phyloP scores from a whole-genome alignment of 768 basidiomycete species.

The Hypholoma sublateritium region DNA sequence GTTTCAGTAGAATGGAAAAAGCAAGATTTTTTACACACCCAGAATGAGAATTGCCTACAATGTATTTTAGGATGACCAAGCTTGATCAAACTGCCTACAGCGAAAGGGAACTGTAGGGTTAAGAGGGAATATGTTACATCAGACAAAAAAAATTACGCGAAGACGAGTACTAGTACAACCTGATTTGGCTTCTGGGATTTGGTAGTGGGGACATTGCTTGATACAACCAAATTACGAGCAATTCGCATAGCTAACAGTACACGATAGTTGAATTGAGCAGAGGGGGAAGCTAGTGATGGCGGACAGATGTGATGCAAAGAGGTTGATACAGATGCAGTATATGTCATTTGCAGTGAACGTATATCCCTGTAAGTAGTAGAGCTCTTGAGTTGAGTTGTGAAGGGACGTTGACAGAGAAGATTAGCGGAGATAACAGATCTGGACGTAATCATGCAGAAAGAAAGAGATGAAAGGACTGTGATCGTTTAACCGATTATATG shows the following conservation, averaged over 20 bases:
- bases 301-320: neutral
- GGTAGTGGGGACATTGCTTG: neutral
- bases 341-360: neutral
- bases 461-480: no score
- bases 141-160: neutral
- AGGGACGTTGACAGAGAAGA: no score
- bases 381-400: neutral
- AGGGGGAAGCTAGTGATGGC: neutral
- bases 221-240: constrained; percentile 5
- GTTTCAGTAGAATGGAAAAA: no score
- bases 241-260: neutral
- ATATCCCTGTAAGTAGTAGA: neutral
- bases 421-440: no score
- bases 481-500: no score
- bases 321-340: neutral
- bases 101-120: no score
- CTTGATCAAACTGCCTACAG: no score
- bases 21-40: no score
- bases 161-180: constrained; percentile 1
- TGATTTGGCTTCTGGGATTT: neutral
- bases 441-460: no score
- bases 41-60: no score
- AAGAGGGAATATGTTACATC: no score
- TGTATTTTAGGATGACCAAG: no score
- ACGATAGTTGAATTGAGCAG: neutral